These are phyloP conservation scores for Ophiorrhiza pumila DNA, from an alignment of 257 asterid species.

Conservation along the genomic window DNA sequence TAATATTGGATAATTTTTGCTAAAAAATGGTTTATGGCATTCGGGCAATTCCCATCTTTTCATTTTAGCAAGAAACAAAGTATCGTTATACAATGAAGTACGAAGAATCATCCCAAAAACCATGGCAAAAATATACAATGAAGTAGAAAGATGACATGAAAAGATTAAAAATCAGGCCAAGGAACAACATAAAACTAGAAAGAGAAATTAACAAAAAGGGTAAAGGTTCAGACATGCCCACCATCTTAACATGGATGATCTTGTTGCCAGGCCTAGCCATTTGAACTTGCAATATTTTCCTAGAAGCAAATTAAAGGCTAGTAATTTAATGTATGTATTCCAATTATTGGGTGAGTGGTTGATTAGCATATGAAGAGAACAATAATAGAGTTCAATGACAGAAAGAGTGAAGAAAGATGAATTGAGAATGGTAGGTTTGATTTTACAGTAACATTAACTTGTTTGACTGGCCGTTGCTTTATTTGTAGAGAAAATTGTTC, in stretches of 20 bases:
- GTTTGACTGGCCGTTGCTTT: slow-evolving; percentile 8
- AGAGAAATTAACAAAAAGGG: neutral
- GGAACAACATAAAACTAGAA: neutral
- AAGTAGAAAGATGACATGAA: neutral
- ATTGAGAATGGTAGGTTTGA: slow-evolving; percentile 15
- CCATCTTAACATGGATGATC: slow-evolving; percentile 21
- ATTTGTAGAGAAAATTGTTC: neutral
- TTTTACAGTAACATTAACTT: neutral
- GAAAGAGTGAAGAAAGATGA: neutral
- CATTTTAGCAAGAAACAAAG: neutral
- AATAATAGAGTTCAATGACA: neutral
- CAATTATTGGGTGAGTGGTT: neutral
- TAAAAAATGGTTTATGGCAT: too few species aligned
- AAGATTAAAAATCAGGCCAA: neutral
- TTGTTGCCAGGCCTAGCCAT: slow-evolving; percentile 22
- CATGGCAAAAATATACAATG: neutral
- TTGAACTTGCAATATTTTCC: neutral
- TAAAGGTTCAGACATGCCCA: neutral
- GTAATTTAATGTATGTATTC: neutral
- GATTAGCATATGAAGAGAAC: neutral
- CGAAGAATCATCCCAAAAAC: neutral
- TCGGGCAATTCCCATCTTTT: too few species aligned
- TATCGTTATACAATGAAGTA: neutral
- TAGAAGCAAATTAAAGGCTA: neutral
- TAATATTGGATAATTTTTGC: neutral